Base-by-base conservation (phyloP, 257 asterid genomes). In the Solanum ahanhuiri region DNA sequence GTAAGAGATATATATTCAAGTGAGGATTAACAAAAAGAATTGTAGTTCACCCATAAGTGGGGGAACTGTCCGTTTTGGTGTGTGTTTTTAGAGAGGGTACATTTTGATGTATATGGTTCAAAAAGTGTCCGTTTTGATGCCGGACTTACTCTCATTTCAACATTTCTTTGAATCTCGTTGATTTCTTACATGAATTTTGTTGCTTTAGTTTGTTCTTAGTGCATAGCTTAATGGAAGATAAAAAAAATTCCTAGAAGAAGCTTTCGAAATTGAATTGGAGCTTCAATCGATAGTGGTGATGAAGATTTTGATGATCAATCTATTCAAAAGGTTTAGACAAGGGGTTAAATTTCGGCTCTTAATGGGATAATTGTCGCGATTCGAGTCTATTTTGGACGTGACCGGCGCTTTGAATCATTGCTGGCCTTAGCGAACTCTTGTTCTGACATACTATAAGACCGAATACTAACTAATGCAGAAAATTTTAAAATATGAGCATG, bases 71-170 rank as follows among this genome's bases (percentile, higher is more conserved):
- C 3, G 3, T 51, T 51, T 51, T 17, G 20, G 20, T 12, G 54
- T 45, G 5, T 45, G 18, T 14, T 48, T 48, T 48, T 48, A 48
- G 20, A 48, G 57, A 48, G 57, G 20, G 18, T 48, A 0, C 57
- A 48, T 48, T 48, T 48, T 0, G 0, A 0, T 51, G n/a, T 45
- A 45, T 45, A 45, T 12, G 17, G 0, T 45, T 45, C 54, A 45
- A 45, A 45, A 45, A 12, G 54, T 45, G 18, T 48, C 57, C 20
- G 0, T 48, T 48, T 48, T 48, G 60, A 0, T 15, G n/a, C 60
- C n/a, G 0, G 0, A 51, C 60, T 51, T 0, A 5, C 63, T 54
- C 63, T 54, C 63, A 54, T 18, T 17, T 54, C 63, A 54, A 54
- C 63, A 54, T 54, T 54, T 54, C n/a, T 54, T 54, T 18, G 23